Percentiles rank a stretch among this genome's conserved stretches.
Conservation (phyloP, 306 rosid genomes). For the Vigna radiata region DNA sequence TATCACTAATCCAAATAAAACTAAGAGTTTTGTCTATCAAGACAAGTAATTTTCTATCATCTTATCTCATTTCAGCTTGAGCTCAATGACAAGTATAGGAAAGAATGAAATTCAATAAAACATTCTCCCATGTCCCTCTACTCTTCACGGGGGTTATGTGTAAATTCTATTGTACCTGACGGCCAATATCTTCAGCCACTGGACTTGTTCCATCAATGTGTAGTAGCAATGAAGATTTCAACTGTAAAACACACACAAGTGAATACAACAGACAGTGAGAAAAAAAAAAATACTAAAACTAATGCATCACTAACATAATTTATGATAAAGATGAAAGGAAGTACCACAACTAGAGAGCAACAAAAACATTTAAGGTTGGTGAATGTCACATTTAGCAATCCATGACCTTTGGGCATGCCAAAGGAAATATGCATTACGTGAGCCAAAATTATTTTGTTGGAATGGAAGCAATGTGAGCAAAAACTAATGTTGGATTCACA, state of each 20-base stretch:
- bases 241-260: slow-evolving; percentile 51
- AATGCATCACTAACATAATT: neutral
- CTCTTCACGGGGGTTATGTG: neutral
- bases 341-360: neutral
- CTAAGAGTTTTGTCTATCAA: slow-evolving; percentile 5
- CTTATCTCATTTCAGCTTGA: neutral
- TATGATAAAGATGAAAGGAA: neutral
- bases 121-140: neutral
- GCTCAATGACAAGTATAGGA: neutral
- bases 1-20: too few relatives aligned
- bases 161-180: slow-evolving; percentile 67
- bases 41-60: neutral
- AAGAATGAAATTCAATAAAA: neutral
- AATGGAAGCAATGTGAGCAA: neutral
- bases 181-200: slow-evolving; percentile 93
- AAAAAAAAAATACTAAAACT: slow-evolving; percentile 6
- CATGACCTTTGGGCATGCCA: neutral
- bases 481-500: slow-evolving; percentile 11
- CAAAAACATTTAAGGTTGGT: slow-evolving; percentile 4
- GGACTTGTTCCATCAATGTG: slow-evolving; percentile 95
- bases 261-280: neutral
- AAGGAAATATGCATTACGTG: neutral
- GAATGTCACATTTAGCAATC: slow-evolving; percentile 8
- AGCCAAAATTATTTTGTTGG: slow-evolving; percentile 6
- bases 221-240: slow-evolving; percentile 87